Evolutionary conservation across 495 filamentous ascomycete species (phyloP), one percentile per base, ranked within the genome.

Genomic region (Tuber magnatum): DNA sequence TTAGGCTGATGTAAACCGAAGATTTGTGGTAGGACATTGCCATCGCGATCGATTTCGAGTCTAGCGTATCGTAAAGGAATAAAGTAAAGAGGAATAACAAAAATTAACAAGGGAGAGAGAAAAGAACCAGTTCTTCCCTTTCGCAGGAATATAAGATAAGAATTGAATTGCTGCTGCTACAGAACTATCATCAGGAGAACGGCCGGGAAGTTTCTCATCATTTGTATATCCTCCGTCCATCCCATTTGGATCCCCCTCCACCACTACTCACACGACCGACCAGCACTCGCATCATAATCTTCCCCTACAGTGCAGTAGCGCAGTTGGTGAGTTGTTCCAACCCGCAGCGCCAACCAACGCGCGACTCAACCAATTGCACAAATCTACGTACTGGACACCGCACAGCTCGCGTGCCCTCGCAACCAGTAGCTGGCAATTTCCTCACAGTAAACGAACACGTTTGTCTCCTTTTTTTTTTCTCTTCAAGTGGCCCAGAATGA

Each of bases 1-100:
- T 79, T 16, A 79, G 73, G 70, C 78, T 79, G 77, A 79, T 70
- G 40, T 79, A 79, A n/a, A 79, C 70, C 9, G 77, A 79, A 22
- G 77, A 75, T 73, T 79, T 65, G 24, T 72, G 72, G 70, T 79
- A 79, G 48, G 77, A 41, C 68, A 68, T 71, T 42, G 69, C 72
- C 77, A 79, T 79, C 14, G 56, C 56, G 28, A 65, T 65, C 3
- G 56, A 32, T 32, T 16, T 61, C 10, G 35, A 35, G 56, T 18
- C 56, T 35, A 35, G 56, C 32, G 56, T 48, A 24, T 48, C 46
- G 46, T n/a, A 56, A 56, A 56, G 24, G 32, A 35, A 65, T 65
- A 35, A 18, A 7, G 32, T 35, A 7, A 18, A 35, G 28, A 65
- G 4, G 28, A 65, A 65, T 5, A 35, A 65, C 28, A 1, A 32